Evolutionary conservation across 345 rosid genomes (phyloP), one percentile per base, ranked within the genome.

Genomic region (Tarenaya hassleriana): DNA sequence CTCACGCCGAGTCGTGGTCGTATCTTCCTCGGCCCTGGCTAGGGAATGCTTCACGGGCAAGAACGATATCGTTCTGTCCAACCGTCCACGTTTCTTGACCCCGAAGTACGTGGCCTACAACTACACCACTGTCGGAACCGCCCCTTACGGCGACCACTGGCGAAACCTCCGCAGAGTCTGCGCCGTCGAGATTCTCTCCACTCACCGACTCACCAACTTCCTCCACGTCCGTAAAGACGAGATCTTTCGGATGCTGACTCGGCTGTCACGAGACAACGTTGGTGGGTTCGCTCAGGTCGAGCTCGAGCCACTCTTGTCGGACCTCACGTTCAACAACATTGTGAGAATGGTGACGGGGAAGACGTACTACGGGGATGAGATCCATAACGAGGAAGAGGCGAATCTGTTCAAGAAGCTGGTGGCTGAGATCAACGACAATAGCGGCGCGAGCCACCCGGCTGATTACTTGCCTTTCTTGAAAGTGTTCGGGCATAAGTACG

Each of bases 281-380:
- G 33, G 38, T 12, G 19, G 15, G 4, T 40, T 54, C 31, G 19
- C 47, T 10, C 38, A 38, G 34, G 62, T 63, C 5, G 42, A 63
- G 37, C 38, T 63, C 19, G 53, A 27, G 39, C 31, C 56, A 0
- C 32, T 63, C 12, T 18, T 56, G 7, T 37, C 44, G 12, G 56
- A 55, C n/a, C 41, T 63, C 34, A 55, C 62, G 20, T 56, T 47
- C 41, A 63, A 63, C 9, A 63, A 63, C 50, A 41, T 56, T 2
- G 39, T 63, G 56, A 63, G 73, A 41, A 68, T 41, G 82, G 60
- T 77, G 1, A 73, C 81, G 0, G 81, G 83, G 56, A 77, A 75
- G 51, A 20, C 72, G 32, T 75, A 71, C 47, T 77, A 56, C 29
- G 75, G 74, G 5, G 73, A 77, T 13, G 69, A 67, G 5, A 45